Evolutionary conservation across 2,329 filamentous ascomycete genomes (phyloP).

Genomic region (Bipolaris bicolor): DNA sequence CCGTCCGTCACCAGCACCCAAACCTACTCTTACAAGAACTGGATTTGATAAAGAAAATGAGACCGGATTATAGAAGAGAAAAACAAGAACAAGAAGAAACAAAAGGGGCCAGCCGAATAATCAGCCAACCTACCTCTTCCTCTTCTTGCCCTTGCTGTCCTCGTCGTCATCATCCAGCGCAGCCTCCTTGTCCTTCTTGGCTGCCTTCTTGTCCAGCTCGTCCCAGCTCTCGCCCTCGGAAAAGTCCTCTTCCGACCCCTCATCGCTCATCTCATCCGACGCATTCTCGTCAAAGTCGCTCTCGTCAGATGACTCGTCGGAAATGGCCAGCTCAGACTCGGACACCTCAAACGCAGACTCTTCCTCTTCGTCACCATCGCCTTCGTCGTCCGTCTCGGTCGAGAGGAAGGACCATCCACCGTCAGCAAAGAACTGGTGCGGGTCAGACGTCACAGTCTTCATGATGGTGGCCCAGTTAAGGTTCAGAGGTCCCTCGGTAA

Average conservation of each 20-base stretch:
- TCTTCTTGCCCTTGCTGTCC: slow-evolving; percentile 70
- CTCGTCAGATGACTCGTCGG: slow-evolving; percentile 81
- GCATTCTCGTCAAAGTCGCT: slow-evolving; percentile 94
- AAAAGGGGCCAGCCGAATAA: not conserved
- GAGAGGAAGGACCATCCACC: slow-evolving; percentile 95
- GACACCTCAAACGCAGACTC: slow-evolving; percentile 92
- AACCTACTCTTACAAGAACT: not conserved
- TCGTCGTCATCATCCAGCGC: slow-evolving; percentile 61
- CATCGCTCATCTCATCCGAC: slow-evolving; percentile 78
- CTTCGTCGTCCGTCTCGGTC: slow-evolving; percentile 85
- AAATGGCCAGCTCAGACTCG: slow-evolving; percentile 76
- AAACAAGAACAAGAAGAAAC: not conserved
- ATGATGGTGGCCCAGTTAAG: slow-evolving; percentile 99
- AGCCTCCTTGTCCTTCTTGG: slow-evolving; percentile 65
- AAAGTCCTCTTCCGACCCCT: slow-evolving; percentile 60
- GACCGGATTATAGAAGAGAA: not conserved
- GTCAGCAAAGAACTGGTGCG: slow-evolving; percentile 92
- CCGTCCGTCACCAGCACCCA: not conserved
- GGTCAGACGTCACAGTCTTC: slow-evolving; percentile 95
- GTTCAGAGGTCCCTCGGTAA: slow-evolving; percentile 92
- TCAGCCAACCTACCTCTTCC: slow-evolving; percentile 53
- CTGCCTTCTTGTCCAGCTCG: slow-evolving; percentile 86
- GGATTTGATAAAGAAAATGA: not conserved
- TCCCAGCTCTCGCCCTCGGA: slow-evolving; percentile 84
- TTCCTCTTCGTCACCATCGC: slow-evolving; percentile 75